phyloP scores from a whole-genome alignment of 2,329 filamentous ascomycete species.

The Teratosphaeria pseudoeucalypti region DNA sequence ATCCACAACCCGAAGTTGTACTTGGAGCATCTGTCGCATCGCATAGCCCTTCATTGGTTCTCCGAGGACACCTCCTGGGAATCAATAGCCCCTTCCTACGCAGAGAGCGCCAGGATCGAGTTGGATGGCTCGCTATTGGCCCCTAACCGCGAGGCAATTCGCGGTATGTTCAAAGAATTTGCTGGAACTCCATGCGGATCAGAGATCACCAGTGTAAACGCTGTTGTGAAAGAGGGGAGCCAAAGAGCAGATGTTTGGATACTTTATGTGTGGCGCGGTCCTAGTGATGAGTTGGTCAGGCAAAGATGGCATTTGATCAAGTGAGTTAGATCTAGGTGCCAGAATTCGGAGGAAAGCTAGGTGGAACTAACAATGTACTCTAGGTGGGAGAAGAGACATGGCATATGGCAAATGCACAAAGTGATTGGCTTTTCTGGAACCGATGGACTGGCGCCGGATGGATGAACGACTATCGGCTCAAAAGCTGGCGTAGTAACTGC shows the following conservation, averaged over 20 bases:
- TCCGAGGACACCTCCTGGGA: background rate
- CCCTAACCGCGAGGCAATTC: background rate
- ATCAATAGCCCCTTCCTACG: background rate
- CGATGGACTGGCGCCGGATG: background rate
- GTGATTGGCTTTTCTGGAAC: background rate
- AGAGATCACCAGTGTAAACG: background rate
- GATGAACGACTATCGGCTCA: background rate
- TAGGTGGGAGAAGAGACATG: background rate
- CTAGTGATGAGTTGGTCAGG: background rate
- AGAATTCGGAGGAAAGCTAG: background rate
- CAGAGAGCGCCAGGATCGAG: background rate
- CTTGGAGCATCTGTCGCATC: background rate
- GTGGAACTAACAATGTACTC: background rate
- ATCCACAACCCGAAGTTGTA: background rate
- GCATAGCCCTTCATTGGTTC: background rate
- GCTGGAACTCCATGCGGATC: background rate
- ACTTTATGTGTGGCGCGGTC: background rate
- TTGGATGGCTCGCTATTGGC: background rate
- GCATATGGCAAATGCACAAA: background rate
- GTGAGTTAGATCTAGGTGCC: background rate
- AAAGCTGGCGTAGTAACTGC: background rate
- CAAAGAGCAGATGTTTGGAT: background rate
- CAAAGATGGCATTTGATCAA: background rate
- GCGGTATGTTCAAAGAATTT: background rate
- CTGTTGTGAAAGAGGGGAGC: background rate